Evolutionary conservation across 257 asterid species (phyloP).

Genomic region (Solanum appendiculatum): DNA sequence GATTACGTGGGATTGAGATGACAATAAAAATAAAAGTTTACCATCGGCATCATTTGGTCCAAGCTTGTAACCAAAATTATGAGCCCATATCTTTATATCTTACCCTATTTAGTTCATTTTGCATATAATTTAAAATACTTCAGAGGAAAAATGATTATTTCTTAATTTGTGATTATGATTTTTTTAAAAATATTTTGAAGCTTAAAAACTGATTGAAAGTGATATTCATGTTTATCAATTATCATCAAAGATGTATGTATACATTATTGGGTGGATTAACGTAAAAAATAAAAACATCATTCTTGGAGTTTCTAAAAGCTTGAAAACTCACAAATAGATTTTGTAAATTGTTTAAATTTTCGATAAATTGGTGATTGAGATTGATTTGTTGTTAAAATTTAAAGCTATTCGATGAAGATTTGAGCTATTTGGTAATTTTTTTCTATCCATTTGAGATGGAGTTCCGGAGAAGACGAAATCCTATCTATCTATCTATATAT

Average conservation of each 20-base stretch:
- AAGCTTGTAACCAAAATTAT: not conserved
- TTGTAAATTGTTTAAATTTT: not conserved
- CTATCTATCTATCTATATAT: no score
- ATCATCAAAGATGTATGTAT: not conserved
- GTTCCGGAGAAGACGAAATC: not conserved
- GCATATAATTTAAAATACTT: not conserved
- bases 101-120: not conserved
- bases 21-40: not conserved
- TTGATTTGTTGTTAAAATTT: not conserved
- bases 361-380: not conserved
- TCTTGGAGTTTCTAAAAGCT: not conserved
- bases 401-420: not conserved
- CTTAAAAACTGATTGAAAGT: not conserved
- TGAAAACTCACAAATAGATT: not conserved
- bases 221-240: not conserved
- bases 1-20: not conserved
- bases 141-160: not conserved
- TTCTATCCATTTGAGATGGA: not conserved
- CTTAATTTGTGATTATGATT: not conserved
- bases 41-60: not conserved
- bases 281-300: not conserved
- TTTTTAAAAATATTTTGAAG: not conserved
- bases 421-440: not conserved
- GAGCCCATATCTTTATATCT: not conserved
- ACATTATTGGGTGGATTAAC: not conserved